Base-by-base conservation (phyloP, 1,284 basidiomycete species). In the Ceratobasidium sp. region DNA sequence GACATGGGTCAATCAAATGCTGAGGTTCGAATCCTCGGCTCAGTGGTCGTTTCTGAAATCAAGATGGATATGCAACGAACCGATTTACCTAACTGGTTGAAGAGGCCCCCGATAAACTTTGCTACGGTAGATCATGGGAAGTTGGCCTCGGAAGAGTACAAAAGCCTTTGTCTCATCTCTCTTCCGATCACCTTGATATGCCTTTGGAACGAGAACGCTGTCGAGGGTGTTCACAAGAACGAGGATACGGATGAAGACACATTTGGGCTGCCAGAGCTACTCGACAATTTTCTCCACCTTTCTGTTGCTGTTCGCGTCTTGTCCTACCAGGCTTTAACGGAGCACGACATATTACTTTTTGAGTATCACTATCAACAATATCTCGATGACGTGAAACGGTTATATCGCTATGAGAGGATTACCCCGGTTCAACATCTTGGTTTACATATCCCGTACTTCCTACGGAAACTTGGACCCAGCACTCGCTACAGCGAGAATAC, bases 71-170 rank as follows among this genome's bases (percentile, higher is more conserved):
- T 78, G 15, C 37, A 64, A 8, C 19, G 32, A 4, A 76, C 75
- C 4, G 49, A 46, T 44, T 40, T 66, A 43, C 77, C 77, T 2
- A 40, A 25, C 29, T 76, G 75, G 76, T 22, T 80, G n/a, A 75
- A 66, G 11, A 49, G 22, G n/a, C n/a, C n/a, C n/a, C n/a, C n/a
- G n/a, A n/a, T n/a, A n/a, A n/a, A n/a, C n/a, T n/a, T n/a, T n/a
- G 1, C 77, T 4, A 61, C 66, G 13, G 65, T 52, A 13, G 37
- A 43, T 0, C 52, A 69, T 65, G 77, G 78, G 25, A 68, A 68
- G 46, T 37, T 79, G 1, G 78, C 70, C 49, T 77, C 79, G 2
- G 69, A 79, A 25, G 77, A 80, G 67, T 80, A 78, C 76, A 56
- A 76, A n/a, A 70, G 62, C 3, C 15, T 77, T 11, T 46, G 56